A percentile compares a stretch with the other conserved stretches of the same genome.
These are phyloP conservation scores for Penicillium canariense DNA, from an alignment of 495 filamentous ascomycete genomes.

Conservation along the genomic window DNA sequence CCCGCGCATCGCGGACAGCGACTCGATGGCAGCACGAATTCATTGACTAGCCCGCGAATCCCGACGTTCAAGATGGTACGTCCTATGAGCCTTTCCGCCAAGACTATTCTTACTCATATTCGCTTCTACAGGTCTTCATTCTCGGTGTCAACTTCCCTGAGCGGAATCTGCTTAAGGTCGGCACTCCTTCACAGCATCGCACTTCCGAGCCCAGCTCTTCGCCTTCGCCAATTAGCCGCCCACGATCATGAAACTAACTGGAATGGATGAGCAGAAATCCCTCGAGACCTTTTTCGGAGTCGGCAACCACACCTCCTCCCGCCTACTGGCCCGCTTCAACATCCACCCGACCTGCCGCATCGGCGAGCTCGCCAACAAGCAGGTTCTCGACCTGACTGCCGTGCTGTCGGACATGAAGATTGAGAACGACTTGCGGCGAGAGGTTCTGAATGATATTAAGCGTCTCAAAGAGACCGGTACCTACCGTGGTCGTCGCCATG, in stretches of 20 bases:
- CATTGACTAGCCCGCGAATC: conserved; percentile 9
- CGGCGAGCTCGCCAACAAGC: conserved; percentile 65
- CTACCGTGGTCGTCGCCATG: conserved; percentile 87
- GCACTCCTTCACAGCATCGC: conserved; percentile 16
- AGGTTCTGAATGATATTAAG: conserved; percentile 78
- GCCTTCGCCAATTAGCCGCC: conserved; percentile 3
- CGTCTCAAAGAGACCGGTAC: conserved; percentile 87
- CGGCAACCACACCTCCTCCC: conserved; percentile 64
- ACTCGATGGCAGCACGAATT: conserved; percentile 7
- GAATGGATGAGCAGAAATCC: conserved; percentile 58
- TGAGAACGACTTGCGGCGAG: conserved; percentile 79
- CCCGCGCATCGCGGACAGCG: conserved; percentile 21
- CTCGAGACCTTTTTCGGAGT: conserved; percentile 90
- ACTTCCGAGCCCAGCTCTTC: neutral
- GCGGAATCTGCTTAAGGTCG: conserved; percentile 73
- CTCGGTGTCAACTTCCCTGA: conserved; percentile 84
- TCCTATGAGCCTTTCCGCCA: neutral
- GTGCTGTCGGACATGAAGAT: conserved; percentile 90
- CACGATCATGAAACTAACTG: conserved; percentile 8
- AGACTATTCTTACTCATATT: neutral
- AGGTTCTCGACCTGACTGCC: conserved; percentile 73
- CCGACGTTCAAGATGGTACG: conserved; percentile 35
- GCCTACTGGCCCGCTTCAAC: conserved; percentile 79
- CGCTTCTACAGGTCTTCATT: conserved; percentile 64
- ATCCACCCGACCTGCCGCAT: conserved; percentile 81